A percentile compares a stretch with the other conserved stretches of the same genome.
Conservation (phyloP, 2,329 filamentous ascomycete species). For the Dactylellina leptospora region DNA sequence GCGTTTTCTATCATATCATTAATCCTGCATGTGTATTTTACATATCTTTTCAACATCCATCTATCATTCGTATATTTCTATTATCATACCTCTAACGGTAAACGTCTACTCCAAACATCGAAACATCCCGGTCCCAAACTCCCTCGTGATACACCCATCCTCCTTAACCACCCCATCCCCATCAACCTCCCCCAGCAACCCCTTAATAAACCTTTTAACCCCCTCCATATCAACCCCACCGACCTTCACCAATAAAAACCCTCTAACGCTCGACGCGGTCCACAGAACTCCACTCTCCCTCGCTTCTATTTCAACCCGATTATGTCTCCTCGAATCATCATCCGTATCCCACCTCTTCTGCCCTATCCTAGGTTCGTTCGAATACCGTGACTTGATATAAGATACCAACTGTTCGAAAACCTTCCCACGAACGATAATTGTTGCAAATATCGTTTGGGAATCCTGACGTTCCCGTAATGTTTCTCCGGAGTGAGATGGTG, state of each 20-base stretch:
- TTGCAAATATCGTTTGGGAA: slow-evolving; percentile 79
- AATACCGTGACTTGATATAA: slow-evolving; percentile 83
- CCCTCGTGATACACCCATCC: slow-evolving; percentile 74
- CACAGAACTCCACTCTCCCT: slow-evolving; percentile 74
- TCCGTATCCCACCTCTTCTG: slow-evolving; percentile 62
- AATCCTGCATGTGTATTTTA: not conserved
- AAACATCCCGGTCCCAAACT: slow-evolving; percentile 82
- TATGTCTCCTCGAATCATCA: slow-evolving; percentile 63
- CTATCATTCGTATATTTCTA: not conserved
- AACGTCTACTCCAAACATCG: slow-evolving; percentile 71
- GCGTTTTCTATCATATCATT: not conserved
- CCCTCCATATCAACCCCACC: slow-evolving; percentile 82
- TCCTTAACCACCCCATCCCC: slow-evolving; percentile 21
- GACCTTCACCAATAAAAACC: slow-evolving; percentile 91
- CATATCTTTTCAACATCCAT: not conserved
- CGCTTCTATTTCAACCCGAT: slow-evolving; percentile 67
- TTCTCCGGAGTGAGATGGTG: slow-evolving; percentile 56
- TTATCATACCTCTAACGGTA: not conserved
- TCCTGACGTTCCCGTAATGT: slow-evolving; percentile 73
- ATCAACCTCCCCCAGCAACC: slow-evolving; percentile 67
- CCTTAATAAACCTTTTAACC: slow-evolving; percentile 79
- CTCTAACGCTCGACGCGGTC: slow-evolving; percentile 81
- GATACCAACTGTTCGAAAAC: slow-evolving; percentile 72
- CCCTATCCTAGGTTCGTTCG: slow-evolving; percentile 80
- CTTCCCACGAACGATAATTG: slow-evolving; percentile 80